Evolutionary conservation across 306 rosid species (phyloP).

Genomic region (Sicyos edulis): DNA sequence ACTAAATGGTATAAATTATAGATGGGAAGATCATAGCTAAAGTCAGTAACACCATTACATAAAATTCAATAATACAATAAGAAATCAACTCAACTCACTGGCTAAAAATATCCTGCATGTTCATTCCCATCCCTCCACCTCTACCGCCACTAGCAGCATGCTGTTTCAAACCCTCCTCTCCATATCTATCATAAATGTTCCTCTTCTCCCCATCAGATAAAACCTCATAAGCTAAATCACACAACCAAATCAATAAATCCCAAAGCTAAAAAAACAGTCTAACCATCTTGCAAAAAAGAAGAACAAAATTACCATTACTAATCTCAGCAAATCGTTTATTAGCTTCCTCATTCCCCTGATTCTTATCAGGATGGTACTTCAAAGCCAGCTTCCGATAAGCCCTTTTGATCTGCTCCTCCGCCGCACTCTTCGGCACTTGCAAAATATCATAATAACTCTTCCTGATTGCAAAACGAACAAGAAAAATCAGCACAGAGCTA

Average conservation of each 20-base stretch:
- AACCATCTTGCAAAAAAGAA: background rate
- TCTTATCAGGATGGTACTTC: slow-evolving; percentile 98
- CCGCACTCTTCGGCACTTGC: slow-evolving; percentile 77
- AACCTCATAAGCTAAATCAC: slow-evolving; percentile 73
- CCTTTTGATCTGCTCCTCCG: slow-evolving; percentile 93
- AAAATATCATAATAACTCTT: slow-evolving; percentile 82
- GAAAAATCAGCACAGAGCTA: background rate
- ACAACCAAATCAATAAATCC: slow-evolving; percentile 24
- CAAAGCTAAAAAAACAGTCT: background rate
- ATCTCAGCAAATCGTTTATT: slow-evolving; percentile 76
- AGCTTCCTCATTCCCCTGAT: slow-evolving; percentile 91
- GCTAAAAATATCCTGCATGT: slow-evolving; percentile 77
- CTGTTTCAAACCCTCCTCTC: slow-evolving; percentile 95
- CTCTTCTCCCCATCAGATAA: slow-evolving; percentile 82
- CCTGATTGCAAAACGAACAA: slow-evolving; percentile 24
- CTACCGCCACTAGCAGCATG: slow-evolving; percentile 87
- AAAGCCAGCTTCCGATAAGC: slow-evolving; percentile 89
- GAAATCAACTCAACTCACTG: slow-evolving; percentile 51
- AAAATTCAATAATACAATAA: background rate
- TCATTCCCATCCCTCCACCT: slow-evolving; percentile 82
- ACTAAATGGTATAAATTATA: background rate
- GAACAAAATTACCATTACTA: slow-evolving; percentile 51
- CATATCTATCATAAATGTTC: slow-evolving; percentile 68
- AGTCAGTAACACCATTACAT: background rate
- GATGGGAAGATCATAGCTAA: slow-evolving; percentile 2